Evolutionary conservation across 1,284 basidiomycete genomes (phyloP).

Genomic region (Meripilus lineatus): DNA sequence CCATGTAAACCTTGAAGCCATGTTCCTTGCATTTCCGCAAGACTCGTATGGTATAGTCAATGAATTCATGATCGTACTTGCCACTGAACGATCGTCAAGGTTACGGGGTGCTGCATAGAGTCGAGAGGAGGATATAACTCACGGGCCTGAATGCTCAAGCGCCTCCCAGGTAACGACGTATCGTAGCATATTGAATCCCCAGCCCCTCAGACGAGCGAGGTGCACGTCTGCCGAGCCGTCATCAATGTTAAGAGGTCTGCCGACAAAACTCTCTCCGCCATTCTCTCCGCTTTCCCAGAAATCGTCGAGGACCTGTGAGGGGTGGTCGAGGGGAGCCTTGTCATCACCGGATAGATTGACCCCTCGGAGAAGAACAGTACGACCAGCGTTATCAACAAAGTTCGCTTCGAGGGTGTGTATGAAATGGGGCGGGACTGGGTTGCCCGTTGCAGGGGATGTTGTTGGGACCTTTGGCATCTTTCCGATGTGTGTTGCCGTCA

Average conservation of each 20-base stretch:
- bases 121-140: conserved; percentile 35
- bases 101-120: neutral
- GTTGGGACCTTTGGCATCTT: conserved; percentile 55
- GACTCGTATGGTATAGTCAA: conserved; percentile 88
- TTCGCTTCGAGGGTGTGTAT: conserved; percentile 68
- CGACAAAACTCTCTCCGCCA: conserved; percentile 71
- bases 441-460: conserved; percentile 66
- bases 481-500: neutral
- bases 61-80: conserved; percentile 87
- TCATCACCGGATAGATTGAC: conserved; percentile 89
- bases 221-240: conserved; percentile 89
- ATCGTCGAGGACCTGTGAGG: conserved; percentile 63
- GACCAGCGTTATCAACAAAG: conserved; percentile 83
- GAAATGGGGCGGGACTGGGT: conserved; percentile 44
- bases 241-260: conserved; percentile 76
- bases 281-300: conserved; percentile 87
- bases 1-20: conserved; percentile 94
- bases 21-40: conserved; percentile 89
- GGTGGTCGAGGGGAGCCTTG: conserved; percentile 77
- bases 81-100: conserved; percentile 47
- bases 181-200: conserved; percentile 94
- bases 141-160: conserved; percentile 92
- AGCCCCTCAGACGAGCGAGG: conserved; percentile 77
- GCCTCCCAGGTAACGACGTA: conserved; percentile 96
- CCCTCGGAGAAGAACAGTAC: conserved; percentile 84